Percentiles rank a stretch among this genome's conserved stretches.
These are phyloP conservation scores for Lithocarpus polystachyus DNA, from an alignment of 306 rosid species.

Conservation along the genomic window DNA sequence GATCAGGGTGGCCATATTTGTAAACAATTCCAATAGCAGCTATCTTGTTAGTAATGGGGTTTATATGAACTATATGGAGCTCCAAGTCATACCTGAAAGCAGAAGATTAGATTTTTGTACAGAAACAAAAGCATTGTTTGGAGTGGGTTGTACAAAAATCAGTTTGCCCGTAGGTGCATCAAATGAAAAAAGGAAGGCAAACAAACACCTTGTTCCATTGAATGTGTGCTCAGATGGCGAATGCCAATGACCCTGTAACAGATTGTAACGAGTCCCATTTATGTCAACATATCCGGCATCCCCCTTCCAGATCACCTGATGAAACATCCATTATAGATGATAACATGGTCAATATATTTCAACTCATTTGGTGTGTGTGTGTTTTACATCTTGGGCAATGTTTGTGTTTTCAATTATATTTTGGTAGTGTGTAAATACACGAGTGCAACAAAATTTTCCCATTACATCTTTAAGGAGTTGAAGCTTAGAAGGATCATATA, in stretches of 20 bases:
- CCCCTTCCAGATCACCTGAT: conserved; percentile 58
- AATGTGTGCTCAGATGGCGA: conserved; percentile 78
- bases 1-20: conserved; percentile 56
- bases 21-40: conserved; percentile 66
- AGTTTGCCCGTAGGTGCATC: no score
- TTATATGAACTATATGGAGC: conserved; percentile 54
- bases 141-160: not conserved
- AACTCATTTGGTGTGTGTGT: not conserved
- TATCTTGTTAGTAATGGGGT: conserved; percentile 16
- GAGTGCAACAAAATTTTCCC: not conserved
- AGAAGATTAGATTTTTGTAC: not conserved
- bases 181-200: not conserved
- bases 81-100: conserved; percentile 59
- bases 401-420: not conserved
- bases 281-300: conserved; percentile 59
- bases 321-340: not conserved
- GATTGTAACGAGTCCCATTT: conserved; percentile 53
- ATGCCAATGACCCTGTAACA: conserved; percentile 78
- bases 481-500: not conserved
- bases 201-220: conserved; percentile 53
- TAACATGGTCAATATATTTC: not conserved
- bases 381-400: no score
- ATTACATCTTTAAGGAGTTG: not conserved
- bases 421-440: not conserved
- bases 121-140: not conserved